Conservation (phyloP, 2,329 filamentous ascomycete species). For the Lizonia empirigonia region DNA sequence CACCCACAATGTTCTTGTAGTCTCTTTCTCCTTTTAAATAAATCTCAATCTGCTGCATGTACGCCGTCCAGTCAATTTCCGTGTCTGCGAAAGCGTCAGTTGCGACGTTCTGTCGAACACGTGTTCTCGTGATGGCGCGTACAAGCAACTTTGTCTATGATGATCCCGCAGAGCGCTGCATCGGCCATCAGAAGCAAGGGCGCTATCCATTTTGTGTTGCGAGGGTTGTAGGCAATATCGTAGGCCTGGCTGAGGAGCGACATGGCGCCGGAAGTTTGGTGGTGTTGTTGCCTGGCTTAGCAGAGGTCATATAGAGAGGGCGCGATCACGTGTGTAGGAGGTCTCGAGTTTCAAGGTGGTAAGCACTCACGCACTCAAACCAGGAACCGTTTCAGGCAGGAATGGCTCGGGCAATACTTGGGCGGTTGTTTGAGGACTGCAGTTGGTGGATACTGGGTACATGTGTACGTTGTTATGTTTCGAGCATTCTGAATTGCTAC, state of each 20-base stretch:
- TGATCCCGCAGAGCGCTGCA: constrained; percentile 70
- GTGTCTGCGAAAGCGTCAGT: constrained; percentile 68
- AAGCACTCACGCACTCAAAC: constrained; percentile 29
- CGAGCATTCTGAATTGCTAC: neutral
- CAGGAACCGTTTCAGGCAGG: constrained; percentile 34
- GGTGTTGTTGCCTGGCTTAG: constrained; percentile 19
- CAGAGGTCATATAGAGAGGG: constrained; percentile 28
- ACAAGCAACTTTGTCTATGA: constrained; percentile 87
- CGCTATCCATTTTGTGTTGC: constrained; percentile 67
- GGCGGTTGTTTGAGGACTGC: constrained; percentile 17
- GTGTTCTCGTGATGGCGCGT: constrained; percentile 45
- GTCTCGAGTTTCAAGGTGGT: constrained; percentile 31
- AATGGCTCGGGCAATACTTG: constrained; percentile 27
- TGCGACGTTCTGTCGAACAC: constrained; percentile 29
- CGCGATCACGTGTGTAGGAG: constrained; percentile 31
- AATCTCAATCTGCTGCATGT: constrained; percentile 90
- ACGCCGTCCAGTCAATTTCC: constrained; percentile 96
- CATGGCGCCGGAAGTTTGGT: constrained; percentile 23
- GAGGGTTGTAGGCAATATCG: constrained; percentile 58
- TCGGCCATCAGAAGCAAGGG: constrained; percentile 72
- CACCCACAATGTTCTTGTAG: constrained; percentile 83
- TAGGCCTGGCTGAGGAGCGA: constrained; percentile 43
- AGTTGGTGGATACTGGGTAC: neutral
- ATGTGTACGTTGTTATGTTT: neutral
- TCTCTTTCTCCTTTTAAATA: constrained; percentile 85